A percentile compares a stretch with the other conserved stretches of the same genome.
phyloP scores from a whole-genome alignment of 768 basidiomycete genomes.

The Kwoniella dendrophila region DNA sequence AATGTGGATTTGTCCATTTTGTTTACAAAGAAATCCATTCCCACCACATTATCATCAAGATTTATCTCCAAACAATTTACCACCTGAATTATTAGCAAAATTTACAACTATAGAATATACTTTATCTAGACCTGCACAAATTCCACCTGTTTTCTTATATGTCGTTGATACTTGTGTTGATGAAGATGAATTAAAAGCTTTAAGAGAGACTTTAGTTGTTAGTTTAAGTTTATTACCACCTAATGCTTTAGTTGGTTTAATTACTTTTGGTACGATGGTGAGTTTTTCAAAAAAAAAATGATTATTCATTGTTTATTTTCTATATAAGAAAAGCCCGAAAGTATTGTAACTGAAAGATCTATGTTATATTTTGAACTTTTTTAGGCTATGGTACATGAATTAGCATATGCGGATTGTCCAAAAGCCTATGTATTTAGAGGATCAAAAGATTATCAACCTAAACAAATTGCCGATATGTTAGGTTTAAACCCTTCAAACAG shows the following conservation, averaged over 20 bases:
- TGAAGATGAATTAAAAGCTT: constrained; percentile 91
- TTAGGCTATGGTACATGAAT: constrained; percentile 99
- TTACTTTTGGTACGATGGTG: constrained; percentile 98
- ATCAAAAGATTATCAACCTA: constrained; percentile 90
- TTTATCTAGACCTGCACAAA: constrained; percentile 83
- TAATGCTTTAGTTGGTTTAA: constrained; percentile 89
- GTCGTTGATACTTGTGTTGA: constrained; percentile 93
- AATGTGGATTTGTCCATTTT: constrained; percentile 99
- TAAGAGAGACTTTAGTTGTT: constrained; percentile 91
- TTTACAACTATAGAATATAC: constrained; percentile 99
- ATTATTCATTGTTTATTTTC: no score
- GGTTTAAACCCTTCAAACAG: constrained; percentile 67
- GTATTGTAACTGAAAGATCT: no score
- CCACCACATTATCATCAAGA: constrained; percentile 95
- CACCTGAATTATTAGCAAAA: constrained; percentile 92
- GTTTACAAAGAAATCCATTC: constrained; percentile 92
- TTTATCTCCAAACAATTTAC: constrained; percentile 93
- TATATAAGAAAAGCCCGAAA: no score
- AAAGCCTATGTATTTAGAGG: constrained; percentile 99
- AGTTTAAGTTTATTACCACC: constrained; percentile 90
- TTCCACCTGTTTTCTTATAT: constrained; percentile 95
- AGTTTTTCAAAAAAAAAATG: no score
- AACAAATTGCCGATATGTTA: constrained; percentile 98
- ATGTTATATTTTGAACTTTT: background rate
- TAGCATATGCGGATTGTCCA: constrained; percentile 91